A percentile compares a stretch with the other conserved stretches of the same genome.
These are phyloP conservation scores for Ogataea glucozyma DNA, from an alignment of 805 yeast species.

Conservation along the genomic window DNA sequence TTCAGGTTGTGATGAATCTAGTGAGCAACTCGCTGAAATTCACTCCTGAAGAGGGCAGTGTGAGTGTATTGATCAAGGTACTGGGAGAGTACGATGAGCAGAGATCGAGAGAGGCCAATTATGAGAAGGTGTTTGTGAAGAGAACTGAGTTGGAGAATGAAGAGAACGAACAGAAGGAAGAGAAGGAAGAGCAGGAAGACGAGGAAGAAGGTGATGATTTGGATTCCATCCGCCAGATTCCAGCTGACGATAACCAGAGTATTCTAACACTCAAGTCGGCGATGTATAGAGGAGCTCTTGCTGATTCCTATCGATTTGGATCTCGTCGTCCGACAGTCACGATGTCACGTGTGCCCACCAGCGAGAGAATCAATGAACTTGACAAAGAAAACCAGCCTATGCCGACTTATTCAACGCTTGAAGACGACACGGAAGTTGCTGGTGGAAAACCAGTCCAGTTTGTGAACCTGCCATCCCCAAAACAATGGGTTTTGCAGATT, in stretches of 20 bases:
- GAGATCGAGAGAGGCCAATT: conserved; percentile 43
- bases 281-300: conserved; percentile 43
- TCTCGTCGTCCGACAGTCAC: conserved; percentile 1
- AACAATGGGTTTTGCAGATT: conserved; percentile 63
- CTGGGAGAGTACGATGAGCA: conserved; percentile 69
- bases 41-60: conserved; percentile 86
- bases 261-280: conserved; percentile 32
- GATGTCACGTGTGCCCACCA: neutral
- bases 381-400: conserved; percentile 9
- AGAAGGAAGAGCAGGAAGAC: too few relatives aligned
- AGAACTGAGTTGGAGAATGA: too few relatives aligned
- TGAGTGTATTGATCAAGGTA: conserved; percentile 61
- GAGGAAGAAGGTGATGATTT: too few relatives aligned
- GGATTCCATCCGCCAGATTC: too few relatives aligned
- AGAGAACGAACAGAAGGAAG: too few relatives aligned
- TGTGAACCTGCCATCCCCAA: conserved; percentile 26
- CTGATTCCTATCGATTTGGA: conserved; percentile 39
- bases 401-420: conserved; percentile 11
- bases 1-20: conserved; percentile 89
- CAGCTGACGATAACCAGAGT: conserved; percentile 20
- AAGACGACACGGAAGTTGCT: conserved; percentile 25
- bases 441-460: conserved; percentile 19
- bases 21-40: conserved; percentile 90
- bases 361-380: conserved; percentile 5
- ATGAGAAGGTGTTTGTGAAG: conserved; percentile 48